phyloP scores from a whole-genome alignment of 2,329 filamentous ascomycete genomes.

The Fusarium sp. region DNA sequence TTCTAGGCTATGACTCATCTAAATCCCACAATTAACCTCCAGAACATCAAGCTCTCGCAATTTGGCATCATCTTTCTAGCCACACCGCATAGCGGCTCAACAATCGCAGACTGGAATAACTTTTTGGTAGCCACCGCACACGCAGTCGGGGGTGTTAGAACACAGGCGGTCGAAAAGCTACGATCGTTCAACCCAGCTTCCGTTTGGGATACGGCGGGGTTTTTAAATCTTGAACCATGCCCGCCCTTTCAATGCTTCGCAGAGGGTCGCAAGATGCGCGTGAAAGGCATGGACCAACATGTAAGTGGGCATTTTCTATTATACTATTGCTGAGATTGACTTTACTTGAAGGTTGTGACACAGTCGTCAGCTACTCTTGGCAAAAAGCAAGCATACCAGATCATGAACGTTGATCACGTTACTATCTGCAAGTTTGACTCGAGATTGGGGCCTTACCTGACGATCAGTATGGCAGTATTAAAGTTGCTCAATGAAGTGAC shows the following conservation, averaged over 20 bases:
- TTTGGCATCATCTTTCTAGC: fast-evolving
- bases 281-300: fast-evolving
- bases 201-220: fast-evolving
- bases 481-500: fast-evolving
- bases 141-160: fast-evolving
- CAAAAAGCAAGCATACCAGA: fast-evolving
- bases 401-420: fast-evolving
- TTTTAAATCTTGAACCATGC: fast-evolving
- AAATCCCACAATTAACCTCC: fast-evolving
- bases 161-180: fast-evolving
- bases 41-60: fast-evolving
- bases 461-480: fast-evolving
- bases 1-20: not conserved
- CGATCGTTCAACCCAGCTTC: fast-evolving
- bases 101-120: fast-evolving
- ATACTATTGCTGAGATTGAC: fast-evolving
- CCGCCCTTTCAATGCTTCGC: not conserved
- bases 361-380: fast-evolving
- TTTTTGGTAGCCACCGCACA: fast-evolving
- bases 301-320: not conserved
- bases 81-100: fast-evolving
- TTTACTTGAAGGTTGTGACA: not conserved
- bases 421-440: not conserved
- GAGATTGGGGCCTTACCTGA: fast-evolving
- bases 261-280: fast-evolving